Percentiles rank a stretch among this genome's conserved stretches.
These are phyloP conservation scores for Acanthamoeba healyi DNA, from an alignment of 208 protist species.

Conservation along the genomic window DNA sequence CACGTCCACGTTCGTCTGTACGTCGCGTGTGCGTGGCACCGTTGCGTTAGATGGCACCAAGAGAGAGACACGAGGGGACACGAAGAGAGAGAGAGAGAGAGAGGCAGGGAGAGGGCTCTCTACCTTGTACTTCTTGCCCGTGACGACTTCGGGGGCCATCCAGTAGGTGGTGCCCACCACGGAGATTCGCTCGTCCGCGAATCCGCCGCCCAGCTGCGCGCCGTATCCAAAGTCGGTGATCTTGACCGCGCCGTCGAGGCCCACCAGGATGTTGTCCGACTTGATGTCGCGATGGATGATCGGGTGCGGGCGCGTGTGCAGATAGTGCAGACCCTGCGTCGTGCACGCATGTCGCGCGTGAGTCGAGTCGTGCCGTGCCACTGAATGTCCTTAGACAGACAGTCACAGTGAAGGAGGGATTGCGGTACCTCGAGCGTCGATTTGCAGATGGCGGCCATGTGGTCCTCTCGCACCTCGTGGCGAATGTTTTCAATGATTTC, in stretches of 20 bases:
- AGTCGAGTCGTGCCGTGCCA: too few relatives aligned
- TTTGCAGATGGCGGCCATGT: conserved; percentile 75
- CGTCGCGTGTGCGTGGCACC: not conserved
- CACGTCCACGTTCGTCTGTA: conserved; percentile 51
- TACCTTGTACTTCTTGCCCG: conserved; percentile 74
- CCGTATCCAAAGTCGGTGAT: conserved; percentile 90
- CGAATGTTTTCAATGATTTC: conserved; percentile 34
- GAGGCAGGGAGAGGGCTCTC: not conserved
- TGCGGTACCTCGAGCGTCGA: not conserved
- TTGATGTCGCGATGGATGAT: conserved; percentile 67
- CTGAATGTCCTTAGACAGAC: too few relatives aligned
- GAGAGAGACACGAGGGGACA: not conserved
- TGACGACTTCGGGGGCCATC: conserved; percentile 89
- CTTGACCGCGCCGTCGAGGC: conserved; percentile 8
- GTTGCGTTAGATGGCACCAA: too few relatives aligned
- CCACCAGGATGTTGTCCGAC: conserved; percentile 24
- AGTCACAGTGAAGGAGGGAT: not conserved
- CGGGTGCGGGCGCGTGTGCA: not conserved
- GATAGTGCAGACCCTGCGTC: conserved; percentile 8
- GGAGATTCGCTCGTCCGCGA: conserved; percentile 85
- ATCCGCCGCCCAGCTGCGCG: conserved; percentile 85
- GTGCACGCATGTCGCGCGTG: too few relatives aligned
- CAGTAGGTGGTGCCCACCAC: conserved; percentile 90
- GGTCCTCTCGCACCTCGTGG: conserved; percentile 35
- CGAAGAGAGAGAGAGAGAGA: not conserved